Percentiles rank a stretch among this genome's conserved stretches.
Conservation (phyloP, 371 early-diverging fungal genomes). For the Zychaea mexicana region DNA sequence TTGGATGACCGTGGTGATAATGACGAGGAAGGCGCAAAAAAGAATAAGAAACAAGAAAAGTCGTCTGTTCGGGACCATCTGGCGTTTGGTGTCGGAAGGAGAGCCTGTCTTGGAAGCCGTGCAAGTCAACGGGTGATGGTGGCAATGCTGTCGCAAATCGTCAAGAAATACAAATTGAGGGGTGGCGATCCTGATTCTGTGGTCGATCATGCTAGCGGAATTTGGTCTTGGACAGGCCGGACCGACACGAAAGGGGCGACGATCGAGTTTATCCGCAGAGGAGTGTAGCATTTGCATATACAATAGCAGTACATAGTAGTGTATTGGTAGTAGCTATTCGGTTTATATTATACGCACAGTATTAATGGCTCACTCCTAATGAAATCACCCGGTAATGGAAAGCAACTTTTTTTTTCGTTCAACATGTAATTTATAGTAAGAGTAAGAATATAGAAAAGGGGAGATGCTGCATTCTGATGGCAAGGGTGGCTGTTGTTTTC, state of each 20-base stretch:
- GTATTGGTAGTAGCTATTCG: too few species aligned
- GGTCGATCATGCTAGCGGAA: conserved; percentile 7
- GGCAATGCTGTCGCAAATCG: neutral
- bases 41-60: too few species aligned
- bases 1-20: conserved; percentile 5
- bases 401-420: too few species aligned
- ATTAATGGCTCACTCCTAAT: too few species aligned
- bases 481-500: too few species aligned
- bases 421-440: too few species aligned
- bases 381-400: too few species aligned
- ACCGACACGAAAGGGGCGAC: conserved; percentile 16
- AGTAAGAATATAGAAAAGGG: too few species aligned
- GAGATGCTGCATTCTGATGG: too few species aligned
- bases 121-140: conserved; percentile 11
- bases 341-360: too few species aligned
- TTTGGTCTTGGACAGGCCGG: conserved; percentile 25
- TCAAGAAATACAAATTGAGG: conserved; percentile 3
- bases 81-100: conserved; percentile 23
- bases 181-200: conserved; percentile 8
- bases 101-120: conserved; percentile 15
- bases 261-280: conserved; percentile 14
- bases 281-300: neutral
- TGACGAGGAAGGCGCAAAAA: too few species aligned
- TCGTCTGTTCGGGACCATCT: conserved; percentile 9
- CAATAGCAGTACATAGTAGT: too few species aligned